phyloP scores from a whole-genome alignment of 306 rosid species.

The Lagenaria siceraria region DNA sequence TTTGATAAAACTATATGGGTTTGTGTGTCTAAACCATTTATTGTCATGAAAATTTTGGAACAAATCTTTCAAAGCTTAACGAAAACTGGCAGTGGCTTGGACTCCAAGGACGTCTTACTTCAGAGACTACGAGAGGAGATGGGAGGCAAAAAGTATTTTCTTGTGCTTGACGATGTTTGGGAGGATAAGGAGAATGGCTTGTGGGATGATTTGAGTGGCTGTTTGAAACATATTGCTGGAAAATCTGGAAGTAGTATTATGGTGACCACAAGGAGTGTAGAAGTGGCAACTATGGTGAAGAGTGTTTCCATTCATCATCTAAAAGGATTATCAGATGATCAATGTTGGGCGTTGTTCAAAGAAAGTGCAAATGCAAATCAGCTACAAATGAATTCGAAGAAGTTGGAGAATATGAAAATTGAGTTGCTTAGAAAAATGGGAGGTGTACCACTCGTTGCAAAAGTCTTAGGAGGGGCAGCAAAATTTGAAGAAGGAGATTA shows the following conservation, averaged over 20 bases:
- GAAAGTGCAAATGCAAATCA: neutral
- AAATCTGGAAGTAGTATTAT: no score
- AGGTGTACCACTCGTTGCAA: constrained; percentile 5
- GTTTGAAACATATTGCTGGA: no score
- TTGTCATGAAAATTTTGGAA: neutral
- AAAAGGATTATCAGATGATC: no score
- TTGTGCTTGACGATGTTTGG: constrained; percentile 17
- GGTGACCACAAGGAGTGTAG: no score
- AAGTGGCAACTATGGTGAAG: no score
- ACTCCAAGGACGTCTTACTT: neutral
- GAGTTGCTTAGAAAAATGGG: constrained; percentile 1
- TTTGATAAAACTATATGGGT: constrained; percentile 10
- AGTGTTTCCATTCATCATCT: no score
- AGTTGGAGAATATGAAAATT: neutral
- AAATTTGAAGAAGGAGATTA: neutral
- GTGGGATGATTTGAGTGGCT: neutral
- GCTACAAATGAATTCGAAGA: neutral
- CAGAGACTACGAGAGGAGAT: neutral
- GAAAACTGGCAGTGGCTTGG: accelerated
- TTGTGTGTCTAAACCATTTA: constrained; percentile 8
- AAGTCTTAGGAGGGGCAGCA: neutral
- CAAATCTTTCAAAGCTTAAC: neutral
- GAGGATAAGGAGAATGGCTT: neutral
- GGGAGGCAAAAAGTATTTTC: neutral
- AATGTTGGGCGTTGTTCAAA: neutral